Percentiles rank a stretch among this genome's conserved stretches.
Evolutionary conservation across 352 stramenopile genomes (phyloP).

Genomic region (Aphanomyces euteiches): DNA sequence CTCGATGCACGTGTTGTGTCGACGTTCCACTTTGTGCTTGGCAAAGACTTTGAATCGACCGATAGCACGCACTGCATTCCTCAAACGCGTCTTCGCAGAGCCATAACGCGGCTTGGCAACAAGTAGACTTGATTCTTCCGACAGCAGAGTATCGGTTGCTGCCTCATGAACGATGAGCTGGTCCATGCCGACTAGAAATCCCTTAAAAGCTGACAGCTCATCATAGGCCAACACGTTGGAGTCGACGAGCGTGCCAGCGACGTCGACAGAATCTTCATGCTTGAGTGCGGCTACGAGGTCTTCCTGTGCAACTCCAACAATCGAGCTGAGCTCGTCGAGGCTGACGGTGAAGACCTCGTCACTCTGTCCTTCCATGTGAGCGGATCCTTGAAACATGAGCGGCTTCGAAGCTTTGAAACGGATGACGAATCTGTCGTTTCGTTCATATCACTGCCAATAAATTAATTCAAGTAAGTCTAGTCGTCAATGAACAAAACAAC

Average conservation of each 20-base stretch:
- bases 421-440: not conserved
- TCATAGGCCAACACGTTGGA: constrained; percentile 40
- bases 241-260: constrained; percentile 21
- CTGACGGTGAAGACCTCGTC: constrained; percentile 6
- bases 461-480: not conserved
- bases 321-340: constrained; percentile 13
- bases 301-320: constrained; percentile 2
- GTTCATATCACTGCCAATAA: not conserved
- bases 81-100: constrained; percentile 38
- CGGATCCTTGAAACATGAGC: not conserved
- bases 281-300: constrained; percentile 13
- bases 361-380: not conserved
- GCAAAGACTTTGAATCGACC: constrained; percentile 16
- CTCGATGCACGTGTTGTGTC: constrained; percentile 67
- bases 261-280: not conserved
- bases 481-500: constrained; percentile 47
- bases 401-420: not conserved
- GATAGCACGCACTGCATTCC: constrained; percentile 26
- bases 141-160: constrained; percentile 32
- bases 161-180: constrained; percentile 41
- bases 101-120: constrained; percentile 31
- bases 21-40: constrained; percentile 39
- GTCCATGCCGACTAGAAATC: constrained; percentile 79
- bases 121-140: constrained; percentile 62
- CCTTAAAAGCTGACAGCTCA: constrained; percentile 60